phyloP scores from a whole-genome alignment of 768 basidiomycete genomes.

The Boletus eberwhitei region DNA sequence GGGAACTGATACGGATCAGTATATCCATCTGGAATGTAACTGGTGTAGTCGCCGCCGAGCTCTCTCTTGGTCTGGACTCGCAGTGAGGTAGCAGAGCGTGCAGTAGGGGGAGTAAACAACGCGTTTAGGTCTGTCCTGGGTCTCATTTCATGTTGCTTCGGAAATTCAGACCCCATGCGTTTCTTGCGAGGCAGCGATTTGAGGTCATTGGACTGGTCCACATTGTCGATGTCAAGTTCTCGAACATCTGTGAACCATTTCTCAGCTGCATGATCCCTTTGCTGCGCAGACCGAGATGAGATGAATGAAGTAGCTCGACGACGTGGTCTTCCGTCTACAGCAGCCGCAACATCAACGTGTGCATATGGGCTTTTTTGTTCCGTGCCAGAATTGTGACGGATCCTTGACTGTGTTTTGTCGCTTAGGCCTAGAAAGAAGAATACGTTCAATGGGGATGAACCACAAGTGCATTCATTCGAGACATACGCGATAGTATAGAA shows the following conservation, averaged over 20 bases:
- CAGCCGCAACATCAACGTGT: background rate
- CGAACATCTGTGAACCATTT: slow-evolving; percentile 25
- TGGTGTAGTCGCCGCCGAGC: slow-evolving; percentile 50
- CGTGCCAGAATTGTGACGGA: slow-evolving; percentile 2
- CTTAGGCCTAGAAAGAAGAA: slow-evolving; percentile 18
- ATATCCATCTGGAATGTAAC: slow-evolving; percentile 35
- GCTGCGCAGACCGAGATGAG: slow-evolving; percentile 19
- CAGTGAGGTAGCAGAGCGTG: background rate
- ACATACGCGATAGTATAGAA: slow-evolving; percentile 23
- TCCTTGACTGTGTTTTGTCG: slow-evolving; percentile 1
- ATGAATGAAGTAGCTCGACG: slow-evolving; percentile 19
- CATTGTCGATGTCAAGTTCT: slow-evolving; percentile 15
- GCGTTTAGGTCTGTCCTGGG: slow-evolving; percentile 20
- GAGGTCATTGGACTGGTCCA: background rate
- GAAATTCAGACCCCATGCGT: background rate
- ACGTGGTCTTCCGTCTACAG: background rate
- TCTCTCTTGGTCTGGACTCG: slow-evolving; percentile 35
- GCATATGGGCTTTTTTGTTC: background rate
- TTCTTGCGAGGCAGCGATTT: slow-evolving; percentile 3
- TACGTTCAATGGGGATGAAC: background rate
- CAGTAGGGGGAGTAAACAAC: slow-evolving; percentile 14
- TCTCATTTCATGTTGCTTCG: slow-evolving; percentile 20
- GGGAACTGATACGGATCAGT: slow-evolving; percentile 34
- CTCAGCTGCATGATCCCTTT: slow-evolving; percentile 20
- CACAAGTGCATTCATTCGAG: background rate